Evolutionary conservation across 768 basidiomycete species (phyloP).

Genomic region (Antrodiella citrinella): DNA sequence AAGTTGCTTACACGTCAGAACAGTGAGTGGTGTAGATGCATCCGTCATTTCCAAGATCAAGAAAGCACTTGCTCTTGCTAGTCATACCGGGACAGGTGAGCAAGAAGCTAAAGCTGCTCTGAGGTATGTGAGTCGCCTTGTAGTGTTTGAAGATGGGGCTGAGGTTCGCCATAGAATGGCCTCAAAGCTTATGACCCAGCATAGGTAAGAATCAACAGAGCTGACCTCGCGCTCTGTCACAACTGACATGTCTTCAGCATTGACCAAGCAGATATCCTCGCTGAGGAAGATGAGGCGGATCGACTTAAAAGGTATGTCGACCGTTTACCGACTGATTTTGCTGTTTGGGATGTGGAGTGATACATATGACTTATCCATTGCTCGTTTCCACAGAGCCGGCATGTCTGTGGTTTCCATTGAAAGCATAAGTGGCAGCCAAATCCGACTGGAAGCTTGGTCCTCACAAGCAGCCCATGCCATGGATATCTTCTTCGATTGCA

Average conservation of each 20-base stretch:
- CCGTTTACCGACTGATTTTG: too few relatives aligned
- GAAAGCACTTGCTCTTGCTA: slow-evolving; percentile 2
- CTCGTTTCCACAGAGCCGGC: background rate
- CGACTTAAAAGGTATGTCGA: slow-evolving; percentile 19
- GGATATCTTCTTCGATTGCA: slow-evolving; percentile 19
- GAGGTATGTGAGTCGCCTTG: background rate
- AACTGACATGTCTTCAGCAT: slow-evolving; percentile 12
- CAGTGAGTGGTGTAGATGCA: slow-evolving; percentile 1
- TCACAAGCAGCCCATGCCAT: slow-evolving; percentile 13
- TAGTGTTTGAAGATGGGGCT: background rate
- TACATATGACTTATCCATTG: too few relatives aligned
- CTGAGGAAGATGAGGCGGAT: slow-evolving; percentile 18
- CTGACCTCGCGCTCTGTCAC: background rate
- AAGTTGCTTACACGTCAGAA: too few relatives aligned
- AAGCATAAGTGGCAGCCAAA: slow-evolving; percentile 7
- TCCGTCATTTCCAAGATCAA: slow-evolving; percentile 1
- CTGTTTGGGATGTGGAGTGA: too few relatives aligned
- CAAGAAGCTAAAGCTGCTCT: slow-evolving; percentile 4
- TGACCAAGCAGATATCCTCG: slow-evolving; percentile 22
- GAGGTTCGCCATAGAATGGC: slow-evolving; percentile 14
- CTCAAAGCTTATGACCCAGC: slow-evolving; percentile 18
- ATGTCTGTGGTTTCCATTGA: slow-evolving; percentile 13
- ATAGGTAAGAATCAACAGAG: slow-evolving; percentile 17
- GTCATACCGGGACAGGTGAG: slow-evolving; percentile 1
- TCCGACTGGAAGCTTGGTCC: slow-evolving; percentile 13